Conservation (phyloP, 805 yeast species). For the Lachancea sp. region DNA sequence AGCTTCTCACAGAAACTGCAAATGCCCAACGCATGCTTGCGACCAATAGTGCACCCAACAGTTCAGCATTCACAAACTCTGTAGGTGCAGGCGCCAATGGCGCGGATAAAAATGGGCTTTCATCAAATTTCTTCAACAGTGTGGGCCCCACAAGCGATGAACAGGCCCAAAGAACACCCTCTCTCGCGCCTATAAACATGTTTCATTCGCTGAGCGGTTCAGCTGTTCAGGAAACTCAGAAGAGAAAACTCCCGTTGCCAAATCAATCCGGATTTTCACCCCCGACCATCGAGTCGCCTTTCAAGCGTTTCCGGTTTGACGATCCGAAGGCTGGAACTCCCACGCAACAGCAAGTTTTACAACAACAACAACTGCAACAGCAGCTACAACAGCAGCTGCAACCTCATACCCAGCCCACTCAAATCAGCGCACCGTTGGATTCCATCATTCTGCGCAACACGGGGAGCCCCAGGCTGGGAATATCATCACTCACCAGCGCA, state of each 20-base stretch:
- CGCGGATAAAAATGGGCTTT: slow-evolving; percentile 22
- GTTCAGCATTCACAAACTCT: background rate
- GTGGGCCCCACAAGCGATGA: slow-evolving; percentile 19
- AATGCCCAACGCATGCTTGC: slow-evolving; percentile 21
- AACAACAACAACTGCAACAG: slow-evolving; percentile 1
- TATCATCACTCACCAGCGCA: slow-evolving; percentile 7
- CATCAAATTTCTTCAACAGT: slow-evolving; percentile 16
- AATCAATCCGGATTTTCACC: slow-evolving; percentile 7
- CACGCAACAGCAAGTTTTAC: background rate
- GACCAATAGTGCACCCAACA: slow-evolving; percentile 4
- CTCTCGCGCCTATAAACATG: slow-evolving; percentile 16
- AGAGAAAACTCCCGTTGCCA: slow-evolving; percentile 11
- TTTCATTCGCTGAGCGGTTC: slow-evolving; percentile 11
- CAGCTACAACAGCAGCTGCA: slow-evolving; percentile 1
- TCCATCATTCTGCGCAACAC: slow-evolving; percentile 25
- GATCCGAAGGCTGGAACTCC: slow-evolving; percentile 2
- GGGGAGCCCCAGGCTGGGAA: slow-evolving; percentile 17
- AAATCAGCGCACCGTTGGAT: slow-evolving; percentile 22
- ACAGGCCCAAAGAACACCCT: slow-evolving; percentile 13
- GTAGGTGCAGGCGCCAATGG: slow-evolving; percentile 8
- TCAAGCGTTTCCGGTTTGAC: slow-evolving; percentile 9
- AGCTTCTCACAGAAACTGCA: slow-evolving; percentile 26
- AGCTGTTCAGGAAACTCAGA: slow-evolving; percentile 6
- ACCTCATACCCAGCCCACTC: background rate
- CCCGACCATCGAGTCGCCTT: slow-evolving; percentile 6